Evolutionary conservation across 169 alveolate genomes (phyloP), one percentile per base, ranked within the genome.

Genomic region (Plasmodium chabaudi): DNA sequence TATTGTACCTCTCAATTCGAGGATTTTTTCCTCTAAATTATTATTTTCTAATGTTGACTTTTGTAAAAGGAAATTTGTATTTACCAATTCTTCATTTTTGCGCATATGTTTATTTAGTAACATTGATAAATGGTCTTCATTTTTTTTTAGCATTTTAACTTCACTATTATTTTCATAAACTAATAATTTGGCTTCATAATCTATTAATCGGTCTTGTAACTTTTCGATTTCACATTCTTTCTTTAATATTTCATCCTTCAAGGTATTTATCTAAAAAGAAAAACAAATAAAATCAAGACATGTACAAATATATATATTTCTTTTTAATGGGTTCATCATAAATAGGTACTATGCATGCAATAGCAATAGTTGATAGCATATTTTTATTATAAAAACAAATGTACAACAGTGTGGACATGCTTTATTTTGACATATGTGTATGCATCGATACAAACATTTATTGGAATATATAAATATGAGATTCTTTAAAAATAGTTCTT

Each of bases 31-130:
- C 34, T 79, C 89, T 25, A 79, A 23, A 10, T 68, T 61, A 51
- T 79, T 79, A 56, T 79, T 79, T 67, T 79, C 89, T 55, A 79
- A 47, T 4, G 89, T 79, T 1, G 89, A 79, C 10, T 79, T 79
- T 25, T 79, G 89, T 47, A 79, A 15, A 6, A 79, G 71, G n/a
- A 79, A 42, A 55, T 70, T 79, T 5, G 89, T 79, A 44, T 79
- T 79, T 7, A 65, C 51, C 12, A 79, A 51, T 71, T 79, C 46
- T 27, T 79, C 89, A 79, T 79, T 79, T 25, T 71, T 79, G 59
- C 46, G 89, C 5, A 61, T 79, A 46, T 79, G 89, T 46, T 79
- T 79, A 60, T 39, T 79, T 49, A 79, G 65, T 6, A 79, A 59
- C 27, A 65, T 79, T 27, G 72, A 65, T 39, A 65, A 15, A 15